phyloP scores from a whole-genome alignment of 331 rosid species.

The Cucumis variabilis region DNA sequence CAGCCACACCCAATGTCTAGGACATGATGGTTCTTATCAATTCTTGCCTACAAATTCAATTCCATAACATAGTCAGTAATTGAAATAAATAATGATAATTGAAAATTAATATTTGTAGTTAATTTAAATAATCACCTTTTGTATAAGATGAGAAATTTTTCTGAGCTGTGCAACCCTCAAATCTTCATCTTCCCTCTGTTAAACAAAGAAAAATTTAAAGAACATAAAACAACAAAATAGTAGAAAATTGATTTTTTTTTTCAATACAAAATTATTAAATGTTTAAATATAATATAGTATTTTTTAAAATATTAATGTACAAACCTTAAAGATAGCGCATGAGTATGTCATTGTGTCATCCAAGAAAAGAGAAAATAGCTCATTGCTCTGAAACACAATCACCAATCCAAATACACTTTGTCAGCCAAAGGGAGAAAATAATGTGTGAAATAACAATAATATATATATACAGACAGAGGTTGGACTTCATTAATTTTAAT shows the following conservation, averaged over 20 bases:
- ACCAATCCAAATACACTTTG: too few species aligned
- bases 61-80: neutral
- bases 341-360: slow-evolving; percentile 94
- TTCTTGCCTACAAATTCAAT: slow-evolving; percentile 54
- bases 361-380: slow-evolving; percentile 81
- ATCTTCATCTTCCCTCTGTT: slow-evolving; percentile 68
- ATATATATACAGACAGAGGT: too few species aligned
- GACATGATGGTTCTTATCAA: slow-evolving; percentile 72
- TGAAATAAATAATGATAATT: neutral
- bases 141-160: slow-evolving; percentile 45
- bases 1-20: slow-evolving; percentile 94
- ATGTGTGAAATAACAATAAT: too few species aligned
- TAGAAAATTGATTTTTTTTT: too few species aligned
- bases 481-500: too few species aligned
- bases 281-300: too few species aligned
- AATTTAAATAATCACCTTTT: too few species aligned
- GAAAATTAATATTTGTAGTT: neutral
- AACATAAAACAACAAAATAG: too few species aligned
- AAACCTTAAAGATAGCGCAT: slow-evolving; percentile 82
- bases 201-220: neutral
- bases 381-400: slow-evolving; percentile 64
- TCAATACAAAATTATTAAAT: neutral
- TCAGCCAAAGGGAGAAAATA: too few species aligned
- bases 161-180: slow-evolving; percentile 78
- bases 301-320: neutral